Evolutionary conservation across 2,329 filamentous ascomycete species (phyloP), one percentile per base, ranked within the genome.

Genomic region (Lojkania enalia): DNA sequence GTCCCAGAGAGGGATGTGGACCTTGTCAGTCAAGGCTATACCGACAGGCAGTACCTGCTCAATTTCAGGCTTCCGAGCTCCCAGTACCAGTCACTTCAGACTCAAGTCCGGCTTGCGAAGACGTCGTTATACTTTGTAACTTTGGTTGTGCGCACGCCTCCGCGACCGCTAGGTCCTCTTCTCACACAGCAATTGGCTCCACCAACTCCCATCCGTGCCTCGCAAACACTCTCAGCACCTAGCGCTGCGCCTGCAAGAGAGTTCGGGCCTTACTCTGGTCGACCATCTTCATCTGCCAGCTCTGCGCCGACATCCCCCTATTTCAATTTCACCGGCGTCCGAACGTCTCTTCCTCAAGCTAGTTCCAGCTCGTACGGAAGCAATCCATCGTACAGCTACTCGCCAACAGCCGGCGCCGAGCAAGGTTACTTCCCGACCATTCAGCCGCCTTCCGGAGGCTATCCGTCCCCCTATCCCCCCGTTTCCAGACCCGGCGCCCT

Each of bases 121-220:
- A 72, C 72, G 9, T 69, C 69, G 13, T 55, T 72, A 14, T 77
- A 74, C 55, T 77, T 76, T 39, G 70, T 74, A 16, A 71, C 72
- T 18, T 55, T 76, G 31, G 71, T 72, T 27, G 62, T 70, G 33
- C 60, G 56, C 23, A 64, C 57, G 23, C 55, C 55, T 35, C 52
- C 54, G 16, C 54, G 60, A 20, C 43, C 55, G 16, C 40, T 51
- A 5, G 61, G 48, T 39, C 51, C 58, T 60, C 60, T 68, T 57
- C 40, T 61, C 35, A 67, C 64, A 7, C 64, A 66, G 38, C 64
- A 69, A 31, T 46, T 64, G 19, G 63, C 61, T 41, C 63, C 65
- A 31, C 62, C 63, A 2, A 65, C 63, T 25, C 58, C 63, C 13
- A 48, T 55, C 12, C 54, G 50, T 9, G 48, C 53, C 23, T 61